Conservation (phyloP, 345 rosid species). For the Arabidopsis thaliana region TAIR10.1 NC_003070.9:1653501-1654000, state of each 20-base stretch:
- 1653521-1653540: background rate
- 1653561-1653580: background rate
- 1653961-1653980: constrained; percentile 7
- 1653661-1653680: background rate
- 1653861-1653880: constrained; percentile 68
- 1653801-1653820: constrained; percentile 28
- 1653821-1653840: constrained; percentile 62
- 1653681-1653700: constrained; percentile 10
- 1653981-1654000: background rate
- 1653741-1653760: background rate
- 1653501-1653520: background rate
- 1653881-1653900: constrained; percentile 60
- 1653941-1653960: constrained; percentile 22
- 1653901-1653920: constrained; percentile 53
- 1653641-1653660: background rate
- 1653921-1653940: constrained; percentile 32
- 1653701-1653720: background rate
- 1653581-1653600: background rate
- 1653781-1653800: background rate
- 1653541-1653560: background rate
- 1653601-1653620: constrained; percentile 2
- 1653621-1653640: background rate
- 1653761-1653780: constrained; percentile 11
- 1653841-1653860: constrained; percentile 67
- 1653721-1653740: background rate